Conservation (phyloP, 73 alveolate genomes). For the Tetrahymena thermophila region DNA sequence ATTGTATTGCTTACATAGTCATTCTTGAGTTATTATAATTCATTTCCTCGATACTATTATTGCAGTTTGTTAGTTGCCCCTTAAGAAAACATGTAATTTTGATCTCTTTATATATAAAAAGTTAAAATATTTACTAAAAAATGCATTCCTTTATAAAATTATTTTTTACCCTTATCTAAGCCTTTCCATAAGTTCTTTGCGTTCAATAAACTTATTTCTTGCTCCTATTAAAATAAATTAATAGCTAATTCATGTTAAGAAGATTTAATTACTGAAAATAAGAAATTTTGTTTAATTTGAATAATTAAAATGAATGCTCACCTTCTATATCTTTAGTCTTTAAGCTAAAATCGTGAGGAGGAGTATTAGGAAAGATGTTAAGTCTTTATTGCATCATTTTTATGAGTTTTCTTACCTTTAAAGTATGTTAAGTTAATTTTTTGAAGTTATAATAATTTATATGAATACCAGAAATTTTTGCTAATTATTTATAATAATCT, state of each 20-base stretch:
- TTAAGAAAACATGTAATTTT: background rate
- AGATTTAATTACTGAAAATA: background rate
- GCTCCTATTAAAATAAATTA: background rate
- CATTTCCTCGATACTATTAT: background rate
- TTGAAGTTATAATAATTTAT: background rate
- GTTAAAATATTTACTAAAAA: no score
- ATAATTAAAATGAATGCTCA: background rate
- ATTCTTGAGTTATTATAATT: background rate
- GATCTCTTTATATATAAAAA: background rate
- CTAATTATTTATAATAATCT: background rate
- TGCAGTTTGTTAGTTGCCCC: background rate
- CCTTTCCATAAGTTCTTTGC: background rate
- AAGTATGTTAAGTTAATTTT: background rate
- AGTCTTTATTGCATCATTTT: background rate
- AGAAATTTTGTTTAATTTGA: background rate
- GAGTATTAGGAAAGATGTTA: background rate
- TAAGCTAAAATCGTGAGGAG: background rate
- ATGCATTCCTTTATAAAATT: background rate
- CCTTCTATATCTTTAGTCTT: background rate
- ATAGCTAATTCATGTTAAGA: background rate
- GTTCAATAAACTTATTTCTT: background rate
- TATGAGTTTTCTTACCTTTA: background rate
- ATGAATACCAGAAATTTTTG: background rate
- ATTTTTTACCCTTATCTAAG: background rate
- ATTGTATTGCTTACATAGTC: background rate